A percentile compares a stretch with the other conserved stretches of the same genome.
phyloP scores from a whole-genome alignment of 2,329 filamentous ascomycete genomes.

The Colletotrichum nymphaeae region DNA sequence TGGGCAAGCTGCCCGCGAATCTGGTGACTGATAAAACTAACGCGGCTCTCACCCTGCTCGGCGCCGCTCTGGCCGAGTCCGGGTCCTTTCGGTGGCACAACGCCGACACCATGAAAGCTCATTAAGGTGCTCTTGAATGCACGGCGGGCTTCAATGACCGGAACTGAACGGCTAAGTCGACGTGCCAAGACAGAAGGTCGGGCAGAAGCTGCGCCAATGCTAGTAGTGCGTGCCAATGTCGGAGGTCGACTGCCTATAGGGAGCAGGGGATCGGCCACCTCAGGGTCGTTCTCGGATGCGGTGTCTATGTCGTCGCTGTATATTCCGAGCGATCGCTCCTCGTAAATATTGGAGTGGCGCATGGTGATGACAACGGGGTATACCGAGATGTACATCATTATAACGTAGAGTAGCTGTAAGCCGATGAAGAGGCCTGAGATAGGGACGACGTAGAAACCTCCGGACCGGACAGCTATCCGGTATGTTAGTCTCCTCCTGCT shows the following conservation, averaged over 20 bases:
- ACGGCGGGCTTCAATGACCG: conserved; percentile 36
- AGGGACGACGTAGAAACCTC: conserved; percentile 74
- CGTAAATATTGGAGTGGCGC: conserved; percentile 78
- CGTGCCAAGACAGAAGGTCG: conserved; percentile 39
- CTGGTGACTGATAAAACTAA: conserved; percentile 66
- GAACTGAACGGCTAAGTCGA: conserved; percentile 54
- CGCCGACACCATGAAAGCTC: conserved; percentile 58
- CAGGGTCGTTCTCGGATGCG: conserved; percentile 41
- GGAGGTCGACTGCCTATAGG: neutral
- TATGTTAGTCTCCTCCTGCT: conserved; percentile 24
- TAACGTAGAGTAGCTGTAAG: conserved; percentile 69
- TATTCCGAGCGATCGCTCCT: conserved; percentile 74
- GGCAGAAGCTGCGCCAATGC: neutral
- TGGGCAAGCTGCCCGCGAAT: conserved; percentile 73
- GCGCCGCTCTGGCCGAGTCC: conserved; percentile 37
- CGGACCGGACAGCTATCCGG: conserved; percentile 66
- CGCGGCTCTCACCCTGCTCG: conserved; percentile 46
- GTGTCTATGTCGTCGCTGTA: conserved; percentile 52
- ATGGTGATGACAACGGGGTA: conserved; percentile 73
- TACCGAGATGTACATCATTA: conserved; percentile 76
- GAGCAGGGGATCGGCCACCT: neutral
- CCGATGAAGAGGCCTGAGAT: conserved; percentile 68
- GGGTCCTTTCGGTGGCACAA: conserved; percentile 34
- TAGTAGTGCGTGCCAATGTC: neutral
- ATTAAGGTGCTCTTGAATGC: conserved; percentile 48